These are phyloP conservation scores for Xylariomycetidae sp. DNA, from an alignment of 2,329 filamentous ascomycete genomes.

Conservation along the genomic window DNA sequence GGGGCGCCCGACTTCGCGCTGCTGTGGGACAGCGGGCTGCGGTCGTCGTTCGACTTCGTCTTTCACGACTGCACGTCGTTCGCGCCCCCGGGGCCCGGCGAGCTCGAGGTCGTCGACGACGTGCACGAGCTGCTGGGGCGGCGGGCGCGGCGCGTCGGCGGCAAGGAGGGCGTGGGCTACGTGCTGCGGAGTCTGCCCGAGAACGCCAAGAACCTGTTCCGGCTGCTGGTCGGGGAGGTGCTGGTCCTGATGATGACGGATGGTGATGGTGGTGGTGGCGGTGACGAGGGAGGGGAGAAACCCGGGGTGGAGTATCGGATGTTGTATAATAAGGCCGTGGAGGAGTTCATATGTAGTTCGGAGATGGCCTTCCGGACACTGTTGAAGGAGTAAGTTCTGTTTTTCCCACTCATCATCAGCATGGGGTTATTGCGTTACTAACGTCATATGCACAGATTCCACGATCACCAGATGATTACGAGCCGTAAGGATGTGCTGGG, in stretches of 20 bases:
- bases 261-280: constrained; percentile 38
- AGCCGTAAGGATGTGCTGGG: constrained; percentile 81
- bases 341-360: constrained; percentile 94
- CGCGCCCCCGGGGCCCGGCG: constrained; percentile 62
- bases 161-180: constrained; percentile 86
- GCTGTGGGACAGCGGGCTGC: constrained; percentile 84
- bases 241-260: constrained; percentile 65
- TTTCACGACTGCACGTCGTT: constrained; percentile 97
- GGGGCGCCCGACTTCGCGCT: constrained; percentile 85
- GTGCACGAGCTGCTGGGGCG: constrained; percentile 84
- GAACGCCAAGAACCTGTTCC: constrained; percentile 84
- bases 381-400: constrained; percentile 71
- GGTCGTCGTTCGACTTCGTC: constrained; percentile 76
- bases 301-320: constrained; percentile 83
- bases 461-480: constrained; percentile 96
- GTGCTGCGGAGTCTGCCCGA: constrained; percentile 87
- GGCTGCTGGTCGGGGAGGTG: constrained; percentile 79
- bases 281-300: too few relatives aligned
- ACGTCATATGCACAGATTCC: too few relatives aligned
- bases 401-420: neutral
- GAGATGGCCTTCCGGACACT: constrained; percentile 94
- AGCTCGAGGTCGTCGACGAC: constrained; percentile 82
- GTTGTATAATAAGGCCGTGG: constrained; percentile 90
- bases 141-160: constrained; percentile 73
- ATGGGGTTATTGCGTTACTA: too few relatives aligned